Conservation (phyloP, 306 rosid species). For the Medicago ruthenica region DNA sequence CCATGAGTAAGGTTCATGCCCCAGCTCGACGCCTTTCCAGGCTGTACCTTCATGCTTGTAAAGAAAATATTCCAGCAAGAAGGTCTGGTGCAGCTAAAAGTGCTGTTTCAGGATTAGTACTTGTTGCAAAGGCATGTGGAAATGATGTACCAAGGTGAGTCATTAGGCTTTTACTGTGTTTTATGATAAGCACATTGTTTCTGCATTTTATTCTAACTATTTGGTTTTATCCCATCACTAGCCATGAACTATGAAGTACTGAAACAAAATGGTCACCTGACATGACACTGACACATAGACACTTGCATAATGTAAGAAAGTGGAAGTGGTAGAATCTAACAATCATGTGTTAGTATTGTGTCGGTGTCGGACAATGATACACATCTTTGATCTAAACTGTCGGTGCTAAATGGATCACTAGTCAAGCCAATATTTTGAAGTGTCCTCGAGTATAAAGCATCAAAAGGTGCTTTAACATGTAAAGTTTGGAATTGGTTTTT, state of each 20-base stretch:
- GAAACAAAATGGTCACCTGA: not conserved
- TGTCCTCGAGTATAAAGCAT: too few relatives aligned
- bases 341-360: not conserved
- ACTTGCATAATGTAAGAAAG: not conserved
- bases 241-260: not conserved
- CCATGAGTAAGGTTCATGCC: constrained; percentile 95
- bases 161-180: not conserved
- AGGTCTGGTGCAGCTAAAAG: constrained; percentile 87
- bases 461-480: too few relatives aligned
- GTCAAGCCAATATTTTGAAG: too few relatives aligned
- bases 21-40: constrained; percentile 97
- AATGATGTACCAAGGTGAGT: constrained; percentile 93
- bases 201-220: constrained; percentile 23
- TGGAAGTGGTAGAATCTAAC: not conserved
- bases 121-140: constrained; percentile 98
- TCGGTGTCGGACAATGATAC: not conserved
- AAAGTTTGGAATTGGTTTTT: too few relatives aligned
- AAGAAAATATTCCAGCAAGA: constrained; percentile 64
- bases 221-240: constrained; percentile 18
- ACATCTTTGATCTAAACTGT: not conserved
- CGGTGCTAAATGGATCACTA: too few relatives aligned
- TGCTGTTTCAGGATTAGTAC: constrained; percentile 88
- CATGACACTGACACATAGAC: not conserved
- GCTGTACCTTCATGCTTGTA: constrained; percentile 86
- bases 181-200: constrained; percentile 10